Evolutionary conservation across 2,329 filamentous ascomycete species (phyloP).

Genomic region (Botrytis tulipae): DNA sequence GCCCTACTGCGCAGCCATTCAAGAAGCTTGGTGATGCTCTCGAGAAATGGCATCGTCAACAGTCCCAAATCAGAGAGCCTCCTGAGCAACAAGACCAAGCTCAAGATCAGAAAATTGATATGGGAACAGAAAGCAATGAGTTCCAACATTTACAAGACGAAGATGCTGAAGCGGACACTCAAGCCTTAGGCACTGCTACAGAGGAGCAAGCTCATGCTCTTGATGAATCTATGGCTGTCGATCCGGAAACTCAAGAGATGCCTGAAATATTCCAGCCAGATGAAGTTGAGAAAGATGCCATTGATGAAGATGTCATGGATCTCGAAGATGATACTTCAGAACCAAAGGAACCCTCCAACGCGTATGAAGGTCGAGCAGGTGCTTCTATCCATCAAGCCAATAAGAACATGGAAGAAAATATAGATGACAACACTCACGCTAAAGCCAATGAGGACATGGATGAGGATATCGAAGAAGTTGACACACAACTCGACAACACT

Average conservation of each 20-base stretch:
- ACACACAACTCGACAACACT: constrained; percentile 67
- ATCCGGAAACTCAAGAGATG: constrained; percentile 61
- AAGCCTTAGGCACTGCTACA: constrained; percentile 84
- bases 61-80: constrained; percentile 69
- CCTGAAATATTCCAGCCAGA: constrained; percentile 50
- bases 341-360: constrained; percentile 46
- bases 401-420: constrained; percentile 47
- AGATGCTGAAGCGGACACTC: constrained; percentile 76
- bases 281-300: constrained; percentile 45
- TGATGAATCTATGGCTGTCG: constrained; percentile 85
- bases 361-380: constrained; percentile 57
- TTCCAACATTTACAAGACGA: constrained; percentile 93
- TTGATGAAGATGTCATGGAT: constrained; percentile 46
- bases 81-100: constrained; percentile 49
- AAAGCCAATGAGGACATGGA: constrained; percentile 39
- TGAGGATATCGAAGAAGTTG: constrained; percentile 41
- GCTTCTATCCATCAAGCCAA: constrained; percentile 52
- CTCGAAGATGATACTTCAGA: constrained; percentile 42
- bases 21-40: constrained; percentile 92
- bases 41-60: constrained; percentile 88
- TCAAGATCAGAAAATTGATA: constrained; percentile 36
- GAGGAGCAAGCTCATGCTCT: constrained; percentile 84
- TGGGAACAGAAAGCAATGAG: constrained; percentile 73
- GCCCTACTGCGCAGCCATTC: constrained; percentile 66
- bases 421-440: constrained; percentile 50